A percentile compares a stretch with the other conserved stretches of the same genome.
Evolutionary conservation across 2,329 filamentous ascomycete species (phyloP).

Genomic region (Fusarium albosuccineum): DNA sequence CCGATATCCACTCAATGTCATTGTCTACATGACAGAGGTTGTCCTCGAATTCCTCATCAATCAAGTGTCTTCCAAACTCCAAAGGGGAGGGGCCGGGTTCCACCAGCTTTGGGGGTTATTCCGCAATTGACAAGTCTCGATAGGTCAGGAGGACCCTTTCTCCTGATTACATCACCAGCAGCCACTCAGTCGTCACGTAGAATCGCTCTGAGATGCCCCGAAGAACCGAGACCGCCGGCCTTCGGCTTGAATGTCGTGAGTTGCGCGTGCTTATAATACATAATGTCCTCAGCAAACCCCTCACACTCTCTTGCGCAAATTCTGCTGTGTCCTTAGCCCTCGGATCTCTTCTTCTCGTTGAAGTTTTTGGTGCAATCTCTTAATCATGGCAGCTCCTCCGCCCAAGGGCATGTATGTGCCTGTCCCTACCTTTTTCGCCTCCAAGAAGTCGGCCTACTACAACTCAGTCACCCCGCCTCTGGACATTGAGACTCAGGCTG

Average conservation of each 20-base stretch:
- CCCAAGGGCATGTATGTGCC: constrained; percentile 71
- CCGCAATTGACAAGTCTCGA: constrained; percentile 10
- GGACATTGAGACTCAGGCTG: constrained; percentile 69
- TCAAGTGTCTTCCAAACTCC: background rate
- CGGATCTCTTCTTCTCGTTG: no score
- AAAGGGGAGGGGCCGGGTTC: constrained; percentile 22
- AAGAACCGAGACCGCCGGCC: constrained; percentile 35
- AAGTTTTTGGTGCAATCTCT: background rate
- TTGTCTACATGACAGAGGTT: no score
- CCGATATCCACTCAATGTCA: no score
- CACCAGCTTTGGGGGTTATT: constrained; percentile 19
- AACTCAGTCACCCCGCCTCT: constrained; percentile 62
- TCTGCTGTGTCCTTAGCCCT: background rate
- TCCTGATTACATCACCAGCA: constrained; percentile 23
- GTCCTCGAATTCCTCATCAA: no score
- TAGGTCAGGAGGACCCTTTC: constrained; percentile 22
- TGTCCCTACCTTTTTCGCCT: constrained; percentile 73
- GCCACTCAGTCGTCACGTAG: constrained; percentile 3
- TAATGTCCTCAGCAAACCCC: constrained; percentile 28
- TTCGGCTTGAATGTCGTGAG: constrained; percentile 15
- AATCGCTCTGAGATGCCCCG: constrained; percentile 44
- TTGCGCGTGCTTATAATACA: constrained; percentile 39
- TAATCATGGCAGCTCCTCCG: constrained; percentile 53
- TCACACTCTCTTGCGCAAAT: constrained; percentile 15
- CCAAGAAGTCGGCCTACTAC: constrained; percentile 57